Conservation (phyloP, 2,329 filamentous ascomycete species). For the Taxawa tesnikishii region DNA sequence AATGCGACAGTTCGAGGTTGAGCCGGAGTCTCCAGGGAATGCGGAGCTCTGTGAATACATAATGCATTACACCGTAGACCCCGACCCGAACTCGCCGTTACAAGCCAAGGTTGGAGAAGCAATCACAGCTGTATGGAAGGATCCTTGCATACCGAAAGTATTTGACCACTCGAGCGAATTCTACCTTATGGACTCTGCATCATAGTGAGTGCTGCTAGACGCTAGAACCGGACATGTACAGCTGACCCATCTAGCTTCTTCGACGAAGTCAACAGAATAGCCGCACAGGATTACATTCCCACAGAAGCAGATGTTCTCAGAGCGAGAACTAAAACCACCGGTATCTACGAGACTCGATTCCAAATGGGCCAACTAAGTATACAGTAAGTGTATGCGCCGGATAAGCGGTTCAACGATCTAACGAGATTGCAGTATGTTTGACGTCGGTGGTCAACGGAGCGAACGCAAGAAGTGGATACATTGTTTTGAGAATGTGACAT, state of each 20-base stretch:
- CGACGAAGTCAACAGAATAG: conserved; percentile 79
- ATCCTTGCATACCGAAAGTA: conserved; percentile 67
- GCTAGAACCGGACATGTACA: not conserved
- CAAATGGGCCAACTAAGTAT: conserved; percentile 98
- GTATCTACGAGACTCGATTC: conserved; percentile 97
- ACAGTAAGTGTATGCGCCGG: conserved; percentile 53
- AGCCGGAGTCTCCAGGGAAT: conserved; percentile 60
- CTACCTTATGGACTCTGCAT: conserved; percentile 97
- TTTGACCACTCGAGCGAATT: conserved; percentile 96
- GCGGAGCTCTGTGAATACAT: conserved; percentile 67
- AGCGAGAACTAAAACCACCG: conserved; percentile 93
- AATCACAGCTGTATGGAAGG: conserved; percentile 78
- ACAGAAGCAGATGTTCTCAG: conserved; percentile 90
- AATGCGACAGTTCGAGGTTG: conserved; percentile 83
- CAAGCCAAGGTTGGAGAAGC: conserved; percentile 72
- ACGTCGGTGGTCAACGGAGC: conserved; percentile 92
- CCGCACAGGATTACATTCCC: conserved; percentile 73
- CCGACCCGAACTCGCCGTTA: conserved; percentile 76
- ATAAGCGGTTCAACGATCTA: not conserved
- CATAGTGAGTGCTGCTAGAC: conserved; percentile 59
- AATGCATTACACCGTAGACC: conserved; percentile 77
- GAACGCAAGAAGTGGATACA: conserved; percentile 99
- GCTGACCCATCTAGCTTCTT: conserved; percentile 61
- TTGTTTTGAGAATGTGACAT: conserved; percentile 98
- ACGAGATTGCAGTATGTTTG: conserved; percentile 96